Conservation (phyloP, 1,284 basidiomycete species). For the Sanghuangporus weigelae region DNA sequence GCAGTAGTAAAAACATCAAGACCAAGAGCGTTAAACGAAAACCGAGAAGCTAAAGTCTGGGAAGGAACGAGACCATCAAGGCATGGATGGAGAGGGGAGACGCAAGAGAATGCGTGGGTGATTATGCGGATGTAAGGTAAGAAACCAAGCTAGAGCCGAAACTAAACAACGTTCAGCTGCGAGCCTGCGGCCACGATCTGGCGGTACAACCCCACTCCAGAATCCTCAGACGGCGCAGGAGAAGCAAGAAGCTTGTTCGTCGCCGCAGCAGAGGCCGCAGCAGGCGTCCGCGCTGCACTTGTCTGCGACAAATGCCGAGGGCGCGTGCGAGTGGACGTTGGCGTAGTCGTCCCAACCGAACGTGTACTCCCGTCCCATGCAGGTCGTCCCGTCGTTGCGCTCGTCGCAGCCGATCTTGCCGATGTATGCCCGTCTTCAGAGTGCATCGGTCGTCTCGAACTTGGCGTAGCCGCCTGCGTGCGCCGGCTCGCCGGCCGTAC, state of each 20-base stretch:
- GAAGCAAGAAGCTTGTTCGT: conserved; percentile 52
- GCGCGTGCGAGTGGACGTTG: conserved; percentile 40
- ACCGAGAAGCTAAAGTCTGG: neutral
- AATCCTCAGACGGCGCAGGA: conserved; percentile 79
- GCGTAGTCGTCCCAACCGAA: conserved; percentile 34
- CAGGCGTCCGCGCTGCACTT: conserved; percentile 41
- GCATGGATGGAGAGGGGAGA: conserved; percentile 14
- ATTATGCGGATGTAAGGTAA: conserved; percentile 21
- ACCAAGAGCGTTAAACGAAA: neutral
- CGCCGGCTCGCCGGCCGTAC: conserved; percentile 61
- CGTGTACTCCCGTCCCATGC: conserved; percentile 66
- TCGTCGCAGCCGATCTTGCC: conserved; percentile 61
- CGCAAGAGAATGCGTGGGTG: conserved; percentile 15
- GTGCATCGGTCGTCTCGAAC: conserved; percentile 38
- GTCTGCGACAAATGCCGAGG: conserved; percentile 67
- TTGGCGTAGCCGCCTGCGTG: conserved; percentile 41
- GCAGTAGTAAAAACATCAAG: neutral
- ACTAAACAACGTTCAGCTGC: conserved; percentile 46
- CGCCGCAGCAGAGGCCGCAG: conserved; percentile 26
- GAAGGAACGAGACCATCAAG: conserved; percentile 23
- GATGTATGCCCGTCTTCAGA: conserved; percentile 55
- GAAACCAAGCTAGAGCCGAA: neutral
- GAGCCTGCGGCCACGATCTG: conserved; percentile 72
- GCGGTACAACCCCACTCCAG: conserved; percentile 74
- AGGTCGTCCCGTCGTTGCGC: conserved; percentile 34